A percentile compares a stretch with the other conserved stretches of the same genome.
Evolutionary conservation across 192 early-diverging fungal genomes (phyloP).

Genomic region (Backusella luteola): DNA sequence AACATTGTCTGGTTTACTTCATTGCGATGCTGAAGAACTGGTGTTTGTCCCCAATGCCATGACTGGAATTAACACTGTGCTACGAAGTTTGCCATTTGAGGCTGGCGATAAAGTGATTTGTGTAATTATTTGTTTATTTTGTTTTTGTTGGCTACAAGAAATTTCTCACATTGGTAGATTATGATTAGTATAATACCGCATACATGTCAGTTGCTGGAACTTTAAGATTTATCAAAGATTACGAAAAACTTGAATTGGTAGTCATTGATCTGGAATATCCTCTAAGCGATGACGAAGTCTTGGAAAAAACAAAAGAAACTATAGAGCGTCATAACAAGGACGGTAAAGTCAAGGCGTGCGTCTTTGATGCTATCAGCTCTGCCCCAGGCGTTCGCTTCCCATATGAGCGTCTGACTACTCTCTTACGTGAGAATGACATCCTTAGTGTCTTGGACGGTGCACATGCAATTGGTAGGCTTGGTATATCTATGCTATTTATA

Average conservation of each 20-base stretch:
- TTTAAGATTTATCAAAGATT: constrained; percentile 44
- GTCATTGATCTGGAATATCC: constrained; percentile 49
- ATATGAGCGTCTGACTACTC: constrained; percentile 34
- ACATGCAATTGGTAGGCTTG: constrained; percentile 48
- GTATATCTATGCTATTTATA: neutral
- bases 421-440: constrained; percentile 47
- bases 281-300: constrained; percentile 41
- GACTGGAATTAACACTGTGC: constrained; percentile 50
- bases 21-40: constrained; percentile 51
- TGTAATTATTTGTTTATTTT: neutral
- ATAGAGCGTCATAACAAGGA: constrained; percentile 19
- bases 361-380: constrained; percentile 56
- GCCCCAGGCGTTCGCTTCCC: constrained; percentile 48
- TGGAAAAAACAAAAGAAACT: neutral
- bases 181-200: constrained; percentile 46
- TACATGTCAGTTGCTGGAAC: constrained; percentile 49
- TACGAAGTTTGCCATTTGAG: constrained; percentile 42
- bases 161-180: neutral
- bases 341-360: constrained; percentile 37
- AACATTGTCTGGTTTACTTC: constrained; percentile 41
- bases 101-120: constrained; percentile 41
- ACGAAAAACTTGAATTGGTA: constrained; percentile 37
- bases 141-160: neutral
- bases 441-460: constrained; percentile 63
- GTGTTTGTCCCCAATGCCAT: constrained; percentile 57